Base-by-base conservation (phyloP, 306 rosid species). In the Astragalus glycyphyllos region DNA sequence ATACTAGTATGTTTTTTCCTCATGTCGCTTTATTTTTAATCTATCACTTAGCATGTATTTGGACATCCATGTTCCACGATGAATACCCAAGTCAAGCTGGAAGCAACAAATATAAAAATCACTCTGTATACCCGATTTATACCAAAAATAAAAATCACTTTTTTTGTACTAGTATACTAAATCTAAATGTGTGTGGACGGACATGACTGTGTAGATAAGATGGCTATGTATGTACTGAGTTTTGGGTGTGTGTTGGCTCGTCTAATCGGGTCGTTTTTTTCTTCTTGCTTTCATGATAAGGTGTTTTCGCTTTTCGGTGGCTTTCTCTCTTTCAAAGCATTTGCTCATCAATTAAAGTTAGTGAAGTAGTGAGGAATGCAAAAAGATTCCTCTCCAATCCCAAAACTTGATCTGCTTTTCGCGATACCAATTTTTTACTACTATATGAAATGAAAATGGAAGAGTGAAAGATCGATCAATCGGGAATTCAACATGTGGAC, bases 291-390 rank as follows among this genome's bases (percentile, higher is more conserved):
- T 93, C 96, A 93, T 93, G 85, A 93, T 90, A 84, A 86, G 87
- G 90, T 78, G 81, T 73, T 75, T 58, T 77, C 84, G 91, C 98
- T 93, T 93, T 94, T 94, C 98, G 98, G 98, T 94, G 98, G 83
- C 92, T 60, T 72, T 53, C 81, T 70, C 71, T 82, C 89, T 82
- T 70, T 77, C 84, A 77, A 75, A 71, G 83, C 86, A 32, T 86
- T 81, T 64, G 32, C 37, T 68, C 86, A 58, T 77, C 68, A 72
- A 65, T 65, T 71, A 64, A 82, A 71, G 83, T 65, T 68, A 61
- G 61, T 5, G 47, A 10, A 60, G 35, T 65, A 60, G 35, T 65
- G 75, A 78, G 55, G 76, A 71, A 71, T 65, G 71, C 69, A 16
- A 80, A 81, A 65, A 64, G 76, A 86, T 83, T 82, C 90, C 85